A percentile compares a stretch with the other conserved stretches of the same genome.
Evolutionary conservation across 192 early-diverging fungal genomes (phyloP).

Genomic region (Dissophora globulifera): DNA sequence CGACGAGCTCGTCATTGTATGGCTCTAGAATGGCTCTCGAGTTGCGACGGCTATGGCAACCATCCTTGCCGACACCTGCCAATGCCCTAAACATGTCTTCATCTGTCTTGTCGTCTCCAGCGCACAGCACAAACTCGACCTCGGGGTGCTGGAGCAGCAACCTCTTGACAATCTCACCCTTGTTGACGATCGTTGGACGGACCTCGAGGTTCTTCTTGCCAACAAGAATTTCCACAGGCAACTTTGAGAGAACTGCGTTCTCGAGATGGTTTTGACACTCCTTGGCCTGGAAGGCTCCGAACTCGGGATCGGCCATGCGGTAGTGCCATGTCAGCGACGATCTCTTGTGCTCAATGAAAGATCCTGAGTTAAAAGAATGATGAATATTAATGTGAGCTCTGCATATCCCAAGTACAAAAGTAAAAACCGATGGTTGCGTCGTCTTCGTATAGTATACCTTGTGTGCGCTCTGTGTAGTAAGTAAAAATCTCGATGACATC

Average conservation of each 20-base stretch:
- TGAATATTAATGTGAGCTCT: too few species aligned
- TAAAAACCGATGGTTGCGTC: too few species aligned
- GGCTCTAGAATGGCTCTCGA: constrained; percentile 25
- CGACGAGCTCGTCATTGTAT: constrained; percentile 28
- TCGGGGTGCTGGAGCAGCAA: constrained; percentile 70
- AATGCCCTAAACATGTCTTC: constrained; percentile 96
- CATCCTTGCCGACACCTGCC: constrained; percentile 7
- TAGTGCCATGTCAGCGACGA: constrained; percentile 98
- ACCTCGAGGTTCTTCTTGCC: constrained; percentile 98
- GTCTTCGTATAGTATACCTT: too few species aligned
- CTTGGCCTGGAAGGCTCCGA: constrained; percentile 95
- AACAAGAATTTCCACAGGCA: constrained; percentile 92
- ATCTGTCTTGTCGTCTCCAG: constrained; percentile 97
- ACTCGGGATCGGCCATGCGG: constrained; percentile 93
- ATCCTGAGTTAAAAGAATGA: constrained; percentile 37
- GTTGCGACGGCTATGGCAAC: constrained; percentile 1
- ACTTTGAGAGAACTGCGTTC: constrained; percentile 89
- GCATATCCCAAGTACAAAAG: too few species aligned
- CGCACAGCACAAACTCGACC: constrained; percentile 92
- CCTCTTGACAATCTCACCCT: constrained; percentile 96
- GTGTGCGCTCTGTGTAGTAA: constrained; percentile 96
- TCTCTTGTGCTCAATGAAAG: constrained; percentile 93
- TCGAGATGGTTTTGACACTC: constrained; percentile 97
- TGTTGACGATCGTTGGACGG: constrained; percentile 92
- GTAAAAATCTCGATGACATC: constrained; percentile 94